Evolutionary conservation across 257 asterid species (phyloP), one percentile per base, ranked within the genome.

Genomic region (Solanum neorickii): DNA sequence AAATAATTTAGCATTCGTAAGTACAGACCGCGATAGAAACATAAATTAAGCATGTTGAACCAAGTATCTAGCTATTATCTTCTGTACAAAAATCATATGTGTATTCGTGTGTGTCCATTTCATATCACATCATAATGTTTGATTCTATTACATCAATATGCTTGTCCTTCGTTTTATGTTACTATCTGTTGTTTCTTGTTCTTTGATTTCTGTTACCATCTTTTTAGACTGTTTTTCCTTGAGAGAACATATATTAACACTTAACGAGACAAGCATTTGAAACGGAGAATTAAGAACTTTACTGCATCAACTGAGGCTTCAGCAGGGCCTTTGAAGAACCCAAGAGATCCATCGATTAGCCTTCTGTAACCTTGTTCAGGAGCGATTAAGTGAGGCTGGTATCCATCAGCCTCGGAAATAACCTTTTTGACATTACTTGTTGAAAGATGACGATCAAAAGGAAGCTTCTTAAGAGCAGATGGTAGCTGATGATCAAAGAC

Each of bases 301-400:
- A 96, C 99, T 88, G 98, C 98, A 88, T 97, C 99, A 84, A 97
- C 98, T 84, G 99, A 97, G 90, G 99, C 99, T 91, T 97, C 99
- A 80, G 98, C 98, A 20, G 99, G 99, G 31, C 99, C 99, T 93
- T 94, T 95, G 93, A 97, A 97, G 88, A 91, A 97, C 83, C 98
- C 95, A 27, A 97, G 98, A 59, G 98, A 97, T 88, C 99, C 99
- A 87, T 97, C 99, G 86, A 97, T 97, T 76, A 95, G 89, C 89
- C 99, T 94, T 92, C 98, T 93, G 92, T 96, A 96, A 86, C 99
- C 99, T 94, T 96, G 99, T 89, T 96, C 99, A 39, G 99, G 99
- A 88, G 99, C 99, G 89, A 96, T 94, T 92, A 96, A 89, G 89
- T 96, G 98, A 89, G 99, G 99, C 87, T 96, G 99, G 91, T 96